A percentile compares a stretch with the other conserved stretches of the same genome.
Evolutionary conservation across 208 protist genomes (phyloP).

Genomic region (Acanthamoeba divionensis): DNA sequence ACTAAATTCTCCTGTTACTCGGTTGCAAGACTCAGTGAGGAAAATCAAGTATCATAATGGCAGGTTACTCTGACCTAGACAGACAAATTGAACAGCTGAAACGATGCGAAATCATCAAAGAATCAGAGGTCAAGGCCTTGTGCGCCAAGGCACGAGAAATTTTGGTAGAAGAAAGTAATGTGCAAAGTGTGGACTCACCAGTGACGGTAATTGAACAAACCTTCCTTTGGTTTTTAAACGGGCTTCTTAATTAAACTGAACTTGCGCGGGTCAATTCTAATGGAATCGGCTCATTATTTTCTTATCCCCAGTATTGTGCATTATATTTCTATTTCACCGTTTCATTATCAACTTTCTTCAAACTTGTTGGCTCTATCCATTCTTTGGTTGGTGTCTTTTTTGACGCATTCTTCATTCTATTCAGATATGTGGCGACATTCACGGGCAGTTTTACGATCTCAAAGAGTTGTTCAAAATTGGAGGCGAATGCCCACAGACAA

Average conservation of each 20-base stretch:
- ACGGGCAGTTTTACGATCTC: slow-evolving; percentile 98
- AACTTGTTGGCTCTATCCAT: too few relatives aligned
- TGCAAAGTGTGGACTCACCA: slow-evolving; percentile 86
- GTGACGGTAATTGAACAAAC: slow-evolving; percentile 86
- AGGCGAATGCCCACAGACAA: slow-evolving; percentile 80
- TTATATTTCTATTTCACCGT: too few relatives aligned
- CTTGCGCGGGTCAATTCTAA: too few relatives aligned
- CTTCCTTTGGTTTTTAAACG: too few relatives aligned
- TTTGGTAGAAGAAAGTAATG: slow-evolving; percentile 88
- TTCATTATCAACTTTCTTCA: too few relatives aligned
- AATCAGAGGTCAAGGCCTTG: slow-evolving; percentile 84
- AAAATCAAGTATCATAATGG: not conserved
- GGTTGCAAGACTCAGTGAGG: too few relatives aligned
- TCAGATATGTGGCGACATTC: slow-evolving; percentile 99
- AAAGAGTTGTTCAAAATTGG: slow-evolving; percentile 96
- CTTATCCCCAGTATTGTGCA: too few relatives aligned
- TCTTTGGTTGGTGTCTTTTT: too few relatives aligned
- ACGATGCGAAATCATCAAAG: slow-evolving; percentile 89
- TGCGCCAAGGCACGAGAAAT: slow-evolving; percentile 85
- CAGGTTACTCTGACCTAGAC: slow-evolving; percentile 83
- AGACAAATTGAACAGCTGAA: slow-evolving; percentile 93
- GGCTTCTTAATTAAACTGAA: too few relatives aligned
- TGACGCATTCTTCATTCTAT: too few relatives aligned
- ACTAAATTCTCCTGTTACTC: too few relatives aligned
- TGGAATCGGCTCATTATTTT: too few relatives aligned